Conservation (phyloP, 176 grass and related monocot genomes). For the Rhynchospora breviuscula region DNA sequence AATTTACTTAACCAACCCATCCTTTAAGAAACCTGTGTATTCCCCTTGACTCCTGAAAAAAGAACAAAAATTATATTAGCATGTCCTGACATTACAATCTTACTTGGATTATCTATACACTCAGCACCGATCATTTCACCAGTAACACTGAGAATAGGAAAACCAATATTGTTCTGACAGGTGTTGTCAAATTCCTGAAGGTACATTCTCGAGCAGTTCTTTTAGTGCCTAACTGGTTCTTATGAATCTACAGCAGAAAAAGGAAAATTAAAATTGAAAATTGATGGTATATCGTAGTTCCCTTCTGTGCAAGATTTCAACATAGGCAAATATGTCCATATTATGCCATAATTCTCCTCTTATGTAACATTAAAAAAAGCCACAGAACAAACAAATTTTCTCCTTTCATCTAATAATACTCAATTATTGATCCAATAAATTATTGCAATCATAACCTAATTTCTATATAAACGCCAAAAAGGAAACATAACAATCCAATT, state of each 20-base stretch:
- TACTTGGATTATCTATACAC: neutral
- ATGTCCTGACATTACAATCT: neutral
- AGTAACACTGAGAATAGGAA: neutral
- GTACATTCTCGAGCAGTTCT: neutral
- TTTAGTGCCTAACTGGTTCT: neutral
- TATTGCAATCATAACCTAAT: neutral
- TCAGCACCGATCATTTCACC: neutral
- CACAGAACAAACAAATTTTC: neutral
- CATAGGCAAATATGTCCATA: neutral
- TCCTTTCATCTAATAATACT: neutral
- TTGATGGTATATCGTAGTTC: neutral
- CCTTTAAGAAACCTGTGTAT: constrained; percentile 27
- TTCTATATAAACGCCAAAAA: constrained; percentile 23
- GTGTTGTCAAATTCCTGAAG: neutral
- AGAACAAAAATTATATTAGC: neutral
- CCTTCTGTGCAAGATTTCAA: neutral
- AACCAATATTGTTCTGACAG: neutral
- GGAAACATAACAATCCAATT: neutral
- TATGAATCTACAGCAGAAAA: neutral
- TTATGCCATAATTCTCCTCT: neutral
- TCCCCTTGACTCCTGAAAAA: neutral
- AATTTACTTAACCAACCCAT: constrained; percentile 81
- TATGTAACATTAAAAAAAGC: neutral
- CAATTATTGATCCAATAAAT: neutral
- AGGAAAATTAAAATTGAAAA: neutral